Conservation (phyloP, 768 basidiomycete genomes). For the Xerocomellus chrysenteron region DNA sequence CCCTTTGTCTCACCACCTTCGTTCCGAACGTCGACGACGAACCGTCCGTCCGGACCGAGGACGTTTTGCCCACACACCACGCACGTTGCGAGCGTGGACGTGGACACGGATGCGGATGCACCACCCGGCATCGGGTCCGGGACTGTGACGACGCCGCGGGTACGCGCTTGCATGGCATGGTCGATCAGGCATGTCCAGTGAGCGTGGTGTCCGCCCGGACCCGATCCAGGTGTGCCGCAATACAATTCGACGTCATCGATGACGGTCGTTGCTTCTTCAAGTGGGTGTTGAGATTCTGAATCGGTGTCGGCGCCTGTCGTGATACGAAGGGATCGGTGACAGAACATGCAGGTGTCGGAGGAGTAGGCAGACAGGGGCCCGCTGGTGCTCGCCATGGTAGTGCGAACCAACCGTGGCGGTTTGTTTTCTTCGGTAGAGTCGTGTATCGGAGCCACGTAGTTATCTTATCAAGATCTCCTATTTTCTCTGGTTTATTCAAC, state of each 20-base stretch:
- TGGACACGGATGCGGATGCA: neutral
- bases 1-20: constrained; percentile 25
- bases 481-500: neutral
- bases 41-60: constrained; percentile 12
- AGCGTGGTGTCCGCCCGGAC: constrained; percentile 24
- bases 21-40: constrained; percentile 28
- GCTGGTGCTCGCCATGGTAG: constrained; percentile 8
- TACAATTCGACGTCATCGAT: constrained; percentile 27
- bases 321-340: constrained; percentile 15
- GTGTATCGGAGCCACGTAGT: neutral
- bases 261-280: constrained; percentile 7
- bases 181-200: constrained; percentile 31
- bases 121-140: neutral
- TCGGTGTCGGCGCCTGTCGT: constrained; percentile 3
- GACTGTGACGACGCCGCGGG: neutral
- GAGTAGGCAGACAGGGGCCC: constrained; percentile 12
- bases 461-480: constrained; percentile 6
- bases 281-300: neutral
- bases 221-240: constrained; percentile 20
- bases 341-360: constrained; percentile 27
- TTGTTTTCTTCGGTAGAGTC: neutral
- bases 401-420: neutral
- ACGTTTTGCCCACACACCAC: constrained; percentile 18
- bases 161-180: constrained; percentile 3
- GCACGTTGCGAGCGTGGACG: constrained; percentile 8